Conservation (phyloP, 2,329 filamentous ascomycete genomes). For the Diaporthe destruens region DNA sequence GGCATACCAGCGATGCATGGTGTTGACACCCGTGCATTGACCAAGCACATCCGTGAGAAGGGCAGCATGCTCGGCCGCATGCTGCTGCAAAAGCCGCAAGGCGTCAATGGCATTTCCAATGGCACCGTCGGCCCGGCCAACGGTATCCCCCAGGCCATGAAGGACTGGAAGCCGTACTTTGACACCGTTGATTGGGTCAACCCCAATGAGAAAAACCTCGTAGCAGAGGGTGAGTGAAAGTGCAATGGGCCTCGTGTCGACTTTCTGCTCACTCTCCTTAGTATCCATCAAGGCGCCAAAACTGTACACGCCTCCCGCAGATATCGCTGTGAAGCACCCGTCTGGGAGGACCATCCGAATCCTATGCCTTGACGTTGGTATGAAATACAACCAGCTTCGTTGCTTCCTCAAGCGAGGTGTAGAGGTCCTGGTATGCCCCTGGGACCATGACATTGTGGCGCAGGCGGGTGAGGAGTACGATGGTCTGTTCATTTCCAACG, state of each 20-base stretch:
- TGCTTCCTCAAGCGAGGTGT: conserved; percentile 93
- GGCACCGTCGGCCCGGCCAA: conserved; percentile 51
- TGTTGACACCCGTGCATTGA: conserved; percentile 92
- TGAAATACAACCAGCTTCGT: conserved; percentile 98
- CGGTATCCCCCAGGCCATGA: conserved; percentile 54
- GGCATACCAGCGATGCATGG: conserved; percentile 94
- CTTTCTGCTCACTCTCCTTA: conserved; percentile 62
- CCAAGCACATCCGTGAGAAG: conserved; percentile 92
- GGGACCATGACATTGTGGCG: conserved; percentile 90
- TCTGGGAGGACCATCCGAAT: conserved; percentile 90
- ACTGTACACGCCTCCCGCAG: conserved; percentile 82
- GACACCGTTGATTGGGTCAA: conserved; percentile 90
- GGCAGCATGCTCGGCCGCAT: conserved; percentile 97
- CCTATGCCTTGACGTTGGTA: conserved; percentile 93
- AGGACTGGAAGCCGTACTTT: conserved; percentile 70
- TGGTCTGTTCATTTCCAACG: conserved; percentile 97
- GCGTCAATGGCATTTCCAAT: conserved; percentile 58
- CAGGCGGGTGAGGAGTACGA: conserved; percentile 88
- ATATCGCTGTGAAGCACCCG: conserved; percentile 83
- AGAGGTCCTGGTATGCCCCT: conserved; percentile 94
- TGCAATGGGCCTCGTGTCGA: conserved; percentile 41
- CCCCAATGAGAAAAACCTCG: conserved; percentile 92
- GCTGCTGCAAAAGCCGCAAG: conserved; percentile 74
- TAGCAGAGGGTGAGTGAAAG: conserved; percentile 84
- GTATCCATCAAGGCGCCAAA: conserved; percentile 91